These are phyloP conservation scores for Globisporangium cederbergense DNA, from an alignment of 352 stramenopile species.

Conservation along the genomic window DNA sequence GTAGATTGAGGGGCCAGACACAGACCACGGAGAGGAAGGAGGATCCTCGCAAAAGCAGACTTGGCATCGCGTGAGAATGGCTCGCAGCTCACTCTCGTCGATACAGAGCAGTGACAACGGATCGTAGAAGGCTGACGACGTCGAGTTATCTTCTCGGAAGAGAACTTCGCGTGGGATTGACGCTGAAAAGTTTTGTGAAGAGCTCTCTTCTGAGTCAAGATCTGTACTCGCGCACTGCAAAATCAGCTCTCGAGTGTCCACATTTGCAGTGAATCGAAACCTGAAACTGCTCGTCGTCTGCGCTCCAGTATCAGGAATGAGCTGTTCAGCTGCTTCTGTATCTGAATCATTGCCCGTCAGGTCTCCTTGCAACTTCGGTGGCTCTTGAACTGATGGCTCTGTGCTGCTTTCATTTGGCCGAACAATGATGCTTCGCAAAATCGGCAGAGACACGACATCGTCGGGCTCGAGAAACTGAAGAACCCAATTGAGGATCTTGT, in stretches of 20 bases:
- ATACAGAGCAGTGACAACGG: conserved; percentile 8
- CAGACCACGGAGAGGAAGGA: neutral
- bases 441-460: neutral
- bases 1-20: neutral
- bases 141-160: neutral
- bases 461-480: conserved; percentile 7
- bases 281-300: conserved; percentile 3
- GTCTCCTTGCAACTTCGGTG: neutral
- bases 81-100: conserved; percentile 6
- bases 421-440: neutral
- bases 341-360: neutral
- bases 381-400: neutral
- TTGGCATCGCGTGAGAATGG: conserved; percentile 21
- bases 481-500: conserved; percentile 3
- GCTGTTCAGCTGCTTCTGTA: neutral
- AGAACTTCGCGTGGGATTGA: neutral
- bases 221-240: conserved; percentile 7
- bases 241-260: conserved; percentile 1
- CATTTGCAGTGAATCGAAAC: conserved; percentile 4
- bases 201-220: neutral
- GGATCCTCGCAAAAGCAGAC: conserved; percentile 16
- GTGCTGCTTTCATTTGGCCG: neutral
- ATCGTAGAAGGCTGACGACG: neutral
- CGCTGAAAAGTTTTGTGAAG: neutral
- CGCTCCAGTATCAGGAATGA: neutral